Conservation (phyloP, 257 asterid genomes). For the Leptodermis oblonga region DNA sequence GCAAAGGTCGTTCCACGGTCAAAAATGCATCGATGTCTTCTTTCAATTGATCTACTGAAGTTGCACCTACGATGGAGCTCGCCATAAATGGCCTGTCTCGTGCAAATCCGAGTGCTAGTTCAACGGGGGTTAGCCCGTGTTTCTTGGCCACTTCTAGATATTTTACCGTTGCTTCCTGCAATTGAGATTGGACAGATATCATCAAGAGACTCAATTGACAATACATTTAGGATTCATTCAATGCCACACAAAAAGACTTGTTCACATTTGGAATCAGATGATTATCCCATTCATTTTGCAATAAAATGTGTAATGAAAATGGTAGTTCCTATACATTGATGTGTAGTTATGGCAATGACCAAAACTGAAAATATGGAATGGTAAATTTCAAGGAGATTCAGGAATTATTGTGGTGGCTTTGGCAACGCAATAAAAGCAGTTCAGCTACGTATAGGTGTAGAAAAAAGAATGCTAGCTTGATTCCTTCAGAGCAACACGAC, state of each 20-base stretch:
- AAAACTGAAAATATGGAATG: background rate
- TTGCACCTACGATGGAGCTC: slow-evolving; percentile 80
- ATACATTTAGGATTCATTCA: background rate
- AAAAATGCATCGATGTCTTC: slow-evolving; percentile 74
- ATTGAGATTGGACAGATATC: slow-evolving; percentile 15
- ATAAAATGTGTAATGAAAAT: background rate
- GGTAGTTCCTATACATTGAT: background rate
- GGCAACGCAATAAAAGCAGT: background rate
- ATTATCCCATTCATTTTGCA: background rate
- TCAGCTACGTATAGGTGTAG: background rate
- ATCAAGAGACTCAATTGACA: background rate
- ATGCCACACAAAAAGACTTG: background rate
- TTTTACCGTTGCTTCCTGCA: slow-evolving; percentile 69
- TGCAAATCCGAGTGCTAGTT: slow-evolving; percentile 75
- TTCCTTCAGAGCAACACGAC: background rate
- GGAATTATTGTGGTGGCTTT: background rate
- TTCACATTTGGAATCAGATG: background rate
- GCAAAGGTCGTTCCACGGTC: slow-evolving; percentile 63
- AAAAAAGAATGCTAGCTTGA: background rate
- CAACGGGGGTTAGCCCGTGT: slow-evolving; percentile 62
- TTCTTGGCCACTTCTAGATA: slow-evolving; percentile 71
- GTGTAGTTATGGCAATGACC: background rate
- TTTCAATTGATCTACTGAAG: slow-evolving; percentile 64
- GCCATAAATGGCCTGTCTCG: slow-evolving; percentile 77
- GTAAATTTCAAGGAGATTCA: background rate